Conservation (phyloP, 1,139 yeast species). For the Zygosaccharomyces sapae region DNA sequence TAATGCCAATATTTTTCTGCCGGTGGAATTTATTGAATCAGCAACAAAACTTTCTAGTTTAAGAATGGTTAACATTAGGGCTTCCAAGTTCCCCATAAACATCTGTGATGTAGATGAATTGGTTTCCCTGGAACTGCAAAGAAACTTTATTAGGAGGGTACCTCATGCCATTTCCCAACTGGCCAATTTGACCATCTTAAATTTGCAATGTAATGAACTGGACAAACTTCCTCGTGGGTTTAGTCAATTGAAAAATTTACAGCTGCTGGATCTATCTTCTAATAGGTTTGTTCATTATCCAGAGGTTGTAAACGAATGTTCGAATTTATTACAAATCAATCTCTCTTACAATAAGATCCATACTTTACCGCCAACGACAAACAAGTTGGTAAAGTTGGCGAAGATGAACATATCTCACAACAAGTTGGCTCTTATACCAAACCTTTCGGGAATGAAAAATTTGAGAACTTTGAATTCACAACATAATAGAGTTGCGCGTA, state of each 20-base stretch:
- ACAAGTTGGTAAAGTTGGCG: conserved; percentile 54
- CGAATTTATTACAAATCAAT: conserved; percentile 63
- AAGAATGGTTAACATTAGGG: conserved; percentile 68
- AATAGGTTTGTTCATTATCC: conserved; percentile 72
- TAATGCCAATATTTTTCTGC: conserved; percentile 80
- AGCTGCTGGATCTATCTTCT: conserved; percentile 69
- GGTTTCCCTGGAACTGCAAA: conserved; percentile 70
- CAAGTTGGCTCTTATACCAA: conserved; percentile 46
- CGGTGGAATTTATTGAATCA: conserved; percentile 80
- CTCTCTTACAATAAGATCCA: conserved; percentile 75
- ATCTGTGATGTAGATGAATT: conserved; percentile 66
- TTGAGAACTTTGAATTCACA: conserved; percentile 74
- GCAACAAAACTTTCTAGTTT: conserved; percentile 67
- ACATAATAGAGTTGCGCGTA: conserved; percentile 62
- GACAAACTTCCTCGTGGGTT: conserved; percentile 61
- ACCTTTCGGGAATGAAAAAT: conserved; percentile 49
- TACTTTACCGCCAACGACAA: conserved; percentile 55
- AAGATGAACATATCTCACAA: conserved; percentile 76
- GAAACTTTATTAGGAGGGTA: conserved; percentile 63
- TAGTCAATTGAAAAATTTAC: conserved; percentile 52
- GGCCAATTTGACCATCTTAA: conserved; percentile 51
- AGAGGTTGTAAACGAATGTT: conserved; percentile 59
- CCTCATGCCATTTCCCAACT: conserved; percentile 56
- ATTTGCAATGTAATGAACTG: conserved; percentile 70
- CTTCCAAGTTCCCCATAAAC: conserved; percentile 68